Percentiles rank a stretch among this genome's conserved stretches.
Evolutionary conservation across 768 basidiomycete genomes (phyloP).

Genomic region (Agaricus blazei): DNA sequence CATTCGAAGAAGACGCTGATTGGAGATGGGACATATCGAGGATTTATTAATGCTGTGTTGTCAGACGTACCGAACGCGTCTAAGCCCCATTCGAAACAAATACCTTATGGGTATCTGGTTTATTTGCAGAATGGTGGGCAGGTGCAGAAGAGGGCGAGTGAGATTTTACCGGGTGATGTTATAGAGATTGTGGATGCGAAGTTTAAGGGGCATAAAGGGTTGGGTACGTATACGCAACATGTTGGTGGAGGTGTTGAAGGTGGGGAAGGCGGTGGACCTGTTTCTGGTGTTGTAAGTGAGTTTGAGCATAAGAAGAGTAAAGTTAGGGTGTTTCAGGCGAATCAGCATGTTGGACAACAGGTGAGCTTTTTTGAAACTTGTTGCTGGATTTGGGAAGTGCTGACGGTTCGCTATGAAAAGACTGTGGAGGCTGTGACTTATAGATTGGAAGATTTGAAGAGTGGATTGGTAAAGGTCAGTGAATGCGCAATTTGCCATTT

Average conservation of each 20-base stretch:
- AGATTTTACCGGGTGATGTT: constrained; percentile 85
- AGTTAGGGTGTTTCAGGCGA: constrained; percentile 80
- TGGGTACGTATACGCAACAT: constrained; percentile 66
- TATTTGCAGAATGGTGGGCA: constrained; percentile 64
- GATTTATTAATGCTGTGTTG: constrained; percentile 69
- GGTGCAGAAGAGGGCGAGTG: constrained; percentile 70
- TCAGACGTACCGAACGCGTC: constrained; percentile 60
- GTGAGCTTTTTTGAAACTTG: constrained; percentile 31
- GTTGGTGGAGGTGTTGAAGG: constrained; percentile 32
- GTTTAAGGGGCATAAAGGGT: constrained; percentile 73
- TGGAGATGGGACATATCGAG: constrained; percentile 80
- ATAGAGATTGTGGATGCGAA: constrained; percentile 70
- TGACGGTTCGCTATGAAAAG: constrained; percentile 15
- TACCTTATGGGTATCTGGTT: constrained; percentile 65
- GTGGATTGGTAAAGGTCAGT: constrained; percentile 70
- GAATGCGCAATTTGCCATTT: constrained; percentile 5
- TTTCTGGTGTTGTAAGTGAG: constrained; percentile 76
- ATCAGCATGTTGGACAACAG: constrained; percentile 80
- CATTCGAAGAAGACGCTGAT: constrained; percentile 74
- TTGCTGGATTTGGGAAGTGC: background rate
- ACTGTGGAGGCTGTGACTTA: constrained; percentile 80
- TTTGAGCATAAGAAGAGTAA: constrained; percentile 87
- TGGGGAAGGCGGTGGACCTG: constrained; percentile 42
- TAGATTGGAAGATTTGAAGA: constrained; percentile 85
- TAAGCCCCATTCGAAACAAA: constrained; percentile 21